phyloP scores from a whole-genome alignment of 1,284 basidiomycete genomes.

The Malassezia cuniculi region DNA sequence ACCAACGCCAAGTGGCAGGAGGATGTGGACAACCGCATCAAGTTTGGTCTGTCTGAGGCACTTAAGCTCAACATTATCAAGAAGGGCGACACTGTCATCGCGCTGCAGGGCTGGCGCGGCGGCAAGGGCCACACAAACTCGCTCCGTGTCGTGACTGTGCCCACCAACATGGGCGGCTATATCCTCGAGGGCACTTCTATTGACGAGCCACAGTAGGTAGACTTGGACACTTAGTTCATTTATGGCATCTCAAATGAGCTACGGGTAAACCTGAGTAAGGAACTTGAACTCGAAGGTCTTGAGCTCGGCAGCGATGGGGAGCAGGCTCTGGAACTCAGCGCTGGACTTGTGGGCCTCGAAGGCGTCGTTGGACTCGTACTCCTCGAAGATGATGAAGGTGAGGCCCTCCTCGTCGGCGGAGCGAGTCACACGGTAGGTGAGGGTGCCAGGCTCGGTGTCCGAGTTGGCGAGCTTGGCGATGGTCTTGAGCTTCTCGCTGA shows the following conservation, averaged over 20 bases:
- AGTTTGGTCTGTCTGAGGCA: conserved; percentile 76
- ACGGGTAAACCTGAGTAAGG: conserved; percentile 7
- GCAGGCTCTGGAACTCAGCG: conserved; percentile 7
- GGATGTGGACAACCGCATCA: conserved; percentile 57
- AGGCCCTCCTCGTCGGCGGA: conserved; percentile 2
- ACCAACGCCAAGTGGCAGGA: conserved; percentile 82
- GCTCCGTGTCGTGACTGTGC: conserved; percentile 36
- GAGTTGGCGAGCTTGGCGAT: conserved; percentile 11
- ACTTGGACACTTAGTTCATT: background rate
- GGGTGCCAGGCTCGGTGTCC: conserved; percentile 12
- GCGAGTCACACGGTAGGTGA: conserved; percentile 12
- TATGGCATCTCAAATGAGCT: background rate
- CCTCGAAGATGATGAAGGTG: conserved; percentile 11
- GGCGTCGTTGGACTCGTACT: conserved; percentile 10
- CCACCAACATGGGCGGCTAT: conserved; percentile 34
- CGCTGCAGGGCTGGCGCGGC: conserved; percentile 97
- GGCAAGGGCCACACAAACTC: conserved; percentile 70
- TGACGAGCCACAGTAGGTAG: background rate
- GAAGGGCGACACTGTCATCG: conserved; percentile 78
- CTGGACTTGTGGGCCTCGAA: conserved; percentile 6
- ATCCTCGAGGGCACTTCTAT: conserved; percentile 35
- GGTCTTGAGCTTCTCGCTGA: background rate
- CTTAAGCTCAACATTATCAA: conserved; percentile 75
- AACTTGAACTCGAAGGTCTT: conserved; percentile 9
- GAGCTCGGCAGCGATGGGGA: conserved; percentile 1